These are phyloP conservation scores for Sarocladium oryzae DNA, from an alignment of 2,329 filamentous ascomycete genomes.

Conservation along the genomic window DNA sequence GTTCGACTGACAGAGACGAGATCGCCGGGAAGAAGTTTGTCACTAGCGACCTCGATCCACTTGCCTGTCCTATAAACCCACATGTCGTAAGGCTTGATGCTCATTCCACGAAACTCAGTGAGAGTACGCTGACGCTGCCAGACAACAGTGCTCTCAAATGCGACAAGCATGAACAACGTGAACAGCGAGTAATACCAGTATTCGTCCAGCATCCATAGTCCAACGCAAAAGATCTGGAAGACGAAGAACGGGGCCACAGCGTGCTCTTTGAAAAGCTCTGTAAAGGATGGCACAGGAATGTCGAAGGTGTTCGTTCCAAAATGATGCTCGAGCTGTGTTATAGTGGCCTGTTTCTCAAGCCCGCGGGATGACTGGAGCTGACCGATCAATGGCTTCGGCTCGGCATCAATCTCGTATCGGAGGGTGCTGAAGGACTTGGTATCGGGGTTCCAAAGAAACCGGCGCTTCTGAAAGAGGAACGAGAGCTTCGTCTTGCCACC, in stretches of 20 bases:
- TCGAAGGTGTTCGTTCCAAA: constrained; percentile 97
- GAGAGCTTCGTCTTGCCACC: constrained; percentile 72
- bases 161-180: constrained; percentile 96
- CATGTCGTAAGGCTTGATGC: constrained; percentile 95
- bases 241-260: constrained; percentile 98
- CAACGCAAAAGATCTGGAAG: constrained; percentile 98
- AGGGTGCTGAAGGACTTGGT: constrained; percentile 74
- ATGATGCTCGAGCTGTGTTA: constrained; percentile 77
- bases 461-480: constrained; percentile 96
- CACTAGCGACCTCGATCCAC: constrained; percentile 84
- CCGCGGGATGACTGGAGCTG: constrained; percentile 77
- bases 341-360: constrained; percentile 65
- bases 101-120: constrained; percentile 97
- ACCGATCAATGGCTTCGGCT: constrained; percentile 73
- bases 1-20: constrained; percentile 87
- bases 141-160: constrained; percentile 96
- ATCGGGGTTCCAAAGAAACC: constrained; percentile 76
- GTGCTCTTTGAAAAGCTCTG: constrained; percentile 95
- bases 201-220: constrained; percentile 96
- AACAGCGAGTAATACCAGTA: constrained; percentile 99
- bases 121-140: constrained; percentile 97
- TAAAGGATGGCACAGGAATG: constrained; percentile 92
- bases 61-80: constrained; percentile 83
- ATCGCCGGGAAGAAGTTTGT: constrained; percentile 88
- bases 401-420: constrained; percentile 73